These are phyloP conservation scores for Quercus lobata DNA, from an alignment of 331 rosid species.

Conservation along the genomic window DNA sequence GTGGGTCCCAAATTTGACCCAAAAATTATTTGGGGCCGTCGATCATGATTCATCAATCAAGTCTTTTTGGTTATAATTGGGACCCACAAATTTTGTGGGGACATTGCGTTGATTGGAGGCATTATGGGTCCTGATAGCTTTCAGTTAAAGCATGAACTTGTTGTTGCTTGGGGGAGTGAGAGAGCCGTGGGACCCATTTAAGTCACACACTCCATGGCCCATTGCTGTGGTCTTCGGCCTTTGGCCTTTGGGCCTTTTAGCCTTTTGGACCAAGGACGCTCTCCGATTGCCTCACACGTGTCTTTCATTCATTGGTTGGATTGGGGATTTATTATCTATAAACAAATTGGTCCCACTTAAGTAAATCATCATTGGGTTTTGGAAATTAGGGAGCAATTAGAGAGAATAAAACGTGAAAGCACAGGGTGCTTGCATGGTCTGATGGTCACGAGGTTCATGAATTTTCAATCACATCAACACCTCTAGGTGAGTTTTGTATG, in stretches of 20 bases:
- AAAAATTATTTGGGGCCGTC: neutral
- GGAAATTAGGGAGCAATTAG: neutral
- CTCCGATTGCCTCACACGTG: too few species aligned
- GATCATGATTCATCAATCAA: neutral
- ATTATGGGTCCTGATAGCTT: neutral
- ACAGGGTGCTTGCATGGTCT: neutral
- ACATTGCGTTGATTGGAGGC: neutral
- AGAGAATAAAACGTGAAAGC: neutral
- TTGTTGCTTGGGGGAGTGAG: neutral
- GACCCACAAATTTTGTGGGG: neutral
- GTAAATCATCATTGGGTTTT: neutral
- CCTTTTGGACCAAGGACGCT: too few species aligned
- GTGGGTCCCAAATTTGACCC: neutral
- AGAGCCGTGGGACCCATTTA: neutral
- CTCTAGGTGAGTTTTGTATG: too few species aligned
- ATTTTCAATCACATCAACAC: too few species aligned
- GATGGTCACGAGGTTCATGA: too few species aligned
- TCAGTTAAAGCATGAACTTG: slow-evolving; percentile 25
- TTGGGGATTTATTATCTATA: too few species aligned
- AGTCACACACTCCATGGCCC: neutral
- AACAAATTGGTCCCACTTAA: too few species aligned
- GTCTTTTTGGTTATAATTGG: neutral
- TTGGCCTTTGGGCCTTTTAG: neutral
- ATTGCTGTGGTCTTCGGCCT: neutral
- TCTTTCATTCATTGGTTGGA: too few species aligned